Conservation (phyloP, 495 filamentous ascomycete species). For the Darksidea phi region DNA sequence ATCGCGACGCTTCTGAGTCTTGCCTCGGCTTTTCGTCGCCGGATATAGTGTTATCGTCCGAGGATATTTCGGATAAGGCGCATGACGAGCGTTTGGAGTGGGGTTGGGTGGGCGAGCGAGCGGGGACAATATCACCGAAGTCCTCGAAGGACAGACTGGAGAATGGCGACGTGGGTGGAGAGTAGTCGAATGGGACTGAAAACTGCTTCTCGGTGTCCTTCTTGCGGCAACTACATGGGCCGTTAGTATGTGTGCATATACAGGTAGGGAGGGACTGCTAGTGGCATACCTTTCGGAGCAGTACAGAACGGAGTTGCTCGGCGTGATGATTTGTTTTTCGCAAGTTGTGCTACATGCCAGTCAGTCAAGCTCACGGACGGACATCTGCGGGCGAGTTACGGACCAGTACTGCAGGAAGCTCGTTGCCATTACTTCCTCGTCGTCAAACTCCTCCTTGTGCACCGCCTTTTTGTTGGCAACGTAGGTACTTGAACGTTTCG, state of each 20-base stretch:
- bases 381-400: slow-evolving; percentile 29
- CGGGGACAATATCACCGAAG: slow-evolving; percentile 45
- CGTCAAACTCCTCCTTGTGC: slow-evolving; percentile 37
- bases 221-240: slow-evolving; percentile 41
- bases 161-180: slow-evolving; percentile 35
- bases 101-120: slow-evolving; percentile 41
- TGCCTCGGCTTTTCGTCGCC: slow-evolving; percentile 18
- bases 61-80: slow-evolving; percentile 37
- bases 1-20: slow-evolving; percentile 37
- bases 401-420: slow-evolving; percentile 70
- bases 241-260: slow-evolving; percentile 5
- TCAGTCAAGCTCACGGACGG: slow-evolving; percentile 3
- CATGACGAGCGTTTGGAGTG: slow-evolving; percentile 31
- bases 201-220: slow-evolving; percentile 40
- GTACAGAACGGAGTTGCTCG: slow-evolving; percentile 57
- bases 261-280: neutral
- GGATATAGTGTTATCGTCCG: slow-evolving; percentile 30
- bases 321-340: slow-evolving; percentile 65
- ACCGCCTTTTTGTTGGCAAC: slow-evolving; percentile 29
- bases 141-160: slow-evolving; percentile 40
- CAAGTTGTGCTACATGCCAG: slow-evolving; percentile 55
- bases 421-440: slow-evolving; percentile 58
- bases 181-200: slow-evolving; percentile 24
- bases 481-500: slow-evolving; percentile 27
- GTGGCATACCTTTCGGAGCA: slow-evolving; percentile 46